phyloP scores from a whole-genome alignment of 495 filamentous ascomycete genomes.

The Aspergillus panamensis region DNA sequence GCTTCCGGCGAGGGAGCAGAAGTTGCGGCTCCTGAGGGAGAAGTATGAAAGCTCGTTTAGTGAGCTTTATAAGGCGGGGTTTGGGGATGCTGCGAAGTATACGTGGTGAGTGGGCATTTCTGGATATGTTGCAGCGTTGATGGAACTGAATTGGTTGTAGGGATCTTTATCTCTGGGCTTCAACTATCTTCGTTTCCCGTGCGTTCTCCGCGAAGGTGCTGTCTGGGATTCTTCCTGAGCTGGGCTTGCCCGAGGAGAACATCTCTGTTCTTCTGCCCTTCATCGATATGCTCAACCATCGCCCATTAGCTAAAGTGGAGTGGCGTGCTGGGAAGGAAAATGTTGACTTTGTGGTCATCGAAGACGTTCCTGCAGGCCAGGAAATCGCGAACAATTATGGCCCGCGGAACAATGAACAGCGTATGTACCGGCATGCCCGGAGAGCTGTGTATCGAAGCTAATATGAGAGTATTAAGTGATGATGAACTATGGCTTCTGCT shows the following conservation, averaged over 20 bases:
- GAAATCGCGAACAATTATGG: constrained; percentile 70
- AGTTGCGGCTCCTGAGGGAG: constrained; percentile 41
- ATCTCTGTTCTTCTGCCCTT: constrained; percentile 58
- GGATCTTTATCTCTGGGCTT: constrained; percentile 63
- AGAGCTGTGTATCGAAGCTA: neutral
- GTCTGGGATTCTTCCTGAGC: constrained; percentile 34
- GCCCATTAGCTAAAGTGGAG: constrained; percentile 53
- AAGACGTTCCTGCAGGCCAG: constrained; percentile 43
- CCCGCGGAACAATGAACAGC: constrained; percentile 62
- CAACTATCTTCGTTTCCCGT: constrained; percentile 59
- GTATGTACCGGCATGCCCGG: constrained; percentile 31
- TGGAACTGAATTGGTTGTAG: constrained; percentile 29
- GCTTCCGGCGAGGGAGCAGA: constrained; percentile 41
- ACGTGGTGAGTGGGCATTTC: constrained; percentile 39
- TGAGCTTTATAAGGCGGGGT: constrained; percentile 36
- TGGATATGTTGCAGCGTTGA: neutral
- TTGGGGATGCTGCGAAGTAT: constrained; percentile 33
- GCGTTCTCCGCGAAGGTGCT: constrained; percentile 48
- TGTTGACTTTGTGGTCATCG: constrained; percentile 48
- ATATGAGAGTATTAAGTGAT: constrained; percentile 42
- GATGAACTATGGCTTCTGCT: constrained; percentile 66
- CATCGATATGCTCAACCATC: constrained; percentile 60
- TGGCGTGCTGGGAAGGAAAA: constrained; percentile 52
- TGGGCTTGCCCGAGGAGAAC: constrained; percentile 34
- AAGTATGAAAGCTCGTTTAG: constrained; percentile 46